phyloP scores from a whole-genome alignment of 2,329 filamentous ascomycete species.

The Pestalotiopsis fici region DNA sequence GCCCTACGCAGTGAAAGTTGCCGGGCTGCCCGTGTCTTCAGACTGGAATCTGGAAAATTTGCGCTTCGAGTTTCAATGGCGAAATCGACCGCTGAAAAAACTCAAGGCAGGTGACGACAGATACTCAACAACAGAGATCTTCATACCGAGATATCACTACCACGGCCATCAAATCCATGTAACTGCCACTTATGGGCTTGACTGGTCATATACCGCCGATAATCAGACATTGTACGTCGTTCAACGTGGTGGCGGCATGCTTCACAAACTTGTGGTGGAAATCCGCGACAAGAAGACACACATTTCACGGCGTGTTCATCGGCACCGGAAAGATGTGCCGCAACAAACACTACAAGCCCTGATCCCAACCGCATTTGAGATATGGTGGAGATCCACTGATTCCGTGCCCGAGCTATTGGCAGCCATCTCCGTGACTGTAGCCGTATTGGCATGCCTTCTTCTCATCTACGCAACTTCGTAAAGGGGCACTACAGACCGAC shows the following conservation, averaged over 20 bases:
- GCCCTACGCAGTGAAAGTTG: slow-evolving; percentile 41
- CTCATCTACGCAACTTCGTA: background rate
- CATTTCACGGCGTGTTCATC: background rate
- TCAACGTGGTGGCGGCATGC: slow-evolving; percentile 12
- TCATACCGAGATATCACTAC: slow-evolving; percentile 40
- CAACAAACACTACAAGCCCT: background rate
- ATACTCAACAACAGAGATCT: slow-evolving; percentile 37
- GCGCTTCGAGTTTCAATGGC: slow-evolving; percentile 35
- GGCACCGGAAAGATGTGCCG: background rate
- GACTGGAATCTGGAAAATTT: slow-evolving; percentile 35
- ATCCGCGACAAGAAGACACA: background rate
- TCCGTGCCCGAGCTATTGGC: background rate
- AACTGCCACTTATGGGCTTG: slow-evolving; percentile 24
- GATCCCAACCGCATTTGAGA: background rate
- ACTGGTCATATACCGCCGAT: slow-evolving; percentile 28
- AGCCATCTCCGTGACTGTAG: background rate
- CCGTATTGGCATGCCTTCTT: background rate
- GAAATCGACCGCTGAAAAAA: background rate
- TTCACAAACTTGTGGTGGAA: slow-evolving; percentile 4
- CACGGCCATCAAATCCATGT: slow-evolving; percentile 25
- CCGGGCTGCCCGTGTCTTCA: slow-evolving; percentile 34
- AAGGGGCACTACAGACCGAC: background rate
- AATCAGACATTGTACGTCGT: slow-evolving; percentile 31
- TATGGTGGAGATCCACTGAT: background rate
- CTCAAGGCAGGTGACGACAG: slow-evolving; percentile 13